phyloP scores from a whole-genome alignment of 306 rosid genomes.

The Sphenostylis stenocarpa region DNA sequence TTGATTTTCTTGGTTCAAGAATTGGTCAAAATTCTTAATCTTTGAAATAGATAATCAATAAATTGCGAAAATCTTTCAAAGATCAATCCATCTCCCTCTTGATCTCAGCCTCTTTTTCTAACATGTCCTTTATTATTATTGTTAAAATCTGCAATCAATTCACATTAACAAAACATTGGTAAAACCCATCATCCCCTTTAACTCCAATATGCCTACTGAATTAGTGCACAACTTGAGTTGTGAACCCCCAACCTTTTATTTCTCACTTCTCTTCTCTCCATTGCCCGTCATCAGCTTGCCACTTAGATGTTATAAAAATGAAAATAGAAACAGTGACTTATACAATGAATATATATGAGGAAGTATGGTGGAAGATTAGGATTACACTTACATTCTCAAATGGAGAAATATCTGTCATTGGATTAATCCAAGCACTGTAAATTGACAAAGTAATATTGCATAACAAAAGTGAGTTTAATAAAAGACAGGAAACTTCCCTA shows the following conservation, averaged over 20 bases:
- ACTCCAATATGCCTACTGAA: too few relatives aligned
- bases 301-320: slow-evolving; percentile 3
- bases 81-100: too few relatives aligned
- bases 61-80: too few relatives aligned
- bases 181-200: background rate
- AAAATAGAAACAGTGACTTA: background rate
- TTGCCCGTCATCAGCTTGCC: background rate
- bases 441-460: background rate
- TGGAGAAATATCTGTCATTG: slow-evolving; percentile 30
- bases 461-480: background rate
- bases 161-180: background rate
- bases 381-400: slow-evolving; percentile 39
- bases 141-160: background rate
- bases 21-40: too few relatives aligned
- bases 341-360: too few relatives aligned
- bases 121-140: too few relatives aligned
- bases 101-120: too few relatives aligned
- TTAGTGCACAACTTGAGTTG: too few relatives aligned
- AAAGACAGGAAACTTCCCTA: background rate
- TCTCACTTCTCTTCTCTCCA: background rate
- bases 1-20: too few relatives aligned
- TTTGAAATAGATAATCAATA: too few relatives aligned
- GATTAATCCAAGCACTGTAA: slow-evolving; percentile 42
- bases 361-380: too few relatives aligned
- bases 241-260: background rate